Evolutionary conservation across 768 basidiomycete species (phyloP), one percentile per base, ranked within the genome.

Genomic region (Hericium alpestre): DNA sequence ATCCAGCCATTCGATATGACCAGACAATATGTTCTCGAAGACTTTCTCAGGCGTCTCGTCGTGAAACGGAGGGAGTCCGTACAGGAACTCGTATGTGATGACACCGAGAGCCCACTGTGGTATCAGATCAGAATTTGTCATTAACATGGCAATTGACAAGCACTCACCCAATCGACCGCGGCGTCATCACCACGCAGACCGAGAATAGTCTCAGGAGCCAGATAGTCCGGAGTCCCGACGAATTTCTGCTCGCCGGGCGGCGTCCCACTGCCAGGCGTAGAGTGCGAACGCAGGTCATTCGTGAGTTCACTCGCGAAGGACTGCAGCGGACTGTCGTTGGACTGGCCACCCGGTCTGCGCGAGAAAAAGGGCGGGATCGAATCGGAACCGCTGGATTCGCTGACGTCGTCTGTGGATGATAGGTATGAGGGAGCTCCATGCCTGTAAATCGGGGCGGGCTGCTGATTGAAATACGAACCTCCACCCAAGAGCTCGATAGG

Each of bases 1-100:
- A 63, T 96, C 93, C 68, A 96, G 90, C 94, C 94, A 99, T 58
- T 95, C 87, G 66, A 98, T 80, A 32, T 87, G 84, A 4, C 93
- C 86, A 11, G 95, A 96, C 20, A 98, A 78, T 65, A 98, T 97
- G 67, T 98, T 98, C 72, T 96, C 94, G 65, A 99, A 98, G 4
- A 99, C 94, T 71, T 89, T 90, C 69, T 96, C 93, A 0, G 96
- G 95, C 8, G 90, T 90, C 59, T 97, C 93, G 51, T 91, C 95
- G 66, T 98, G 93, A 79, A 99, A 99, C 2, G 96, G 96, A 25
- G 96, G 96, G 38, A 93, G 82, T 3, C 96, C 94, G 62, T 93
- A 98, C 38, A 98, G 72, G 71, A 99, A 97, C 74, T 99, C 96
- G 69, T 99, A 98, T 32, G 92, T 90, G 68, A 99, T 94, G 46